phyloP scores from a whole-genome alignment of 179 eudicot genomes.

The Pouteria campechiana region DNA sequence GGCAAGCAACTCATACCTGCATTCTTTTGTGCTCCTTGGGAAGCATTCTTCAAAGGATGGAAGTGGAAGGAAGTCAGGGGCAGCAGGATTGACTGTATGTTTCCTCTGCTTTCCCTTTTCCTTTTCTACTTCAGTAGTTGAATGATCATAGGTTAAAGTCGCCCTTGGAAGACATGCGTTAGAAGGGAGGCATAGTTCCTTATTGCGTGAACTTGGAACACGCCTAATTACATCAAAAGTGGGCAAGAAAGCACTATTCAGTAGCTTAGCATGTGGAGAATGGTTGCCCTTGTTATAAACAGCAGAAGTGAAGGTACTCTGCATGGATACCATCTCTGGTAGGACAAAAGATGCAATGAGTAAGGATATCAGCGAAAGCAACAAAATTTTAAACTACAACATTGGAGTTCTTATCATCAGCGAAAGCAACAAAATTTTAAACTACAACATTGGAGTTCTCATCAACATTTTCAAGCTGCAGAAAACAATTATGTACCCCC shows the following conservation, averaged over 20 bases:
- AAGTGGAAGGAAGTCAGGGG: slow-evolving; percentile 91
- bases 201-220: slow-evolving; percentile 23
- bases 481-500: too few species aligned
- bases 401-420: too few species aligned
- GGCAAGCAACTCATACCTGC: slow-evolving; percentile 27
- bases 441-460: too few species aligned
- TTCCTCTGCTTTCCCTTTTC: slow-evolving; percentile 41
- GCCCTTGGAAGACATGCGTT: slow-evolving; percentile 37
- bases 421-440: too few species aligned
- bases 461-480: too few species aligned
- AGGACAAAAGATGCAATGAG: too few species aligned
- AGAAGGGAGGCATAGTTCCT: slow-evolving; percentile 18
- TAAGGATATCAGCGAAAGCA: too few species aligned
- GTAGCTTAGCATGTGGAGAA: slow-evolving; percentile 24
- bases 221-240: slow-evolving; percentile 36
- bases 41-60: slow-evolving; percentile 93
- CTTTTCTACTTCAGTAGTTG: slow-evolving; percentile 32
- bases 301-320: slow-evolving; percentile 53
- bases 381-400: too few species aligned
- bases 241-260: slow-evolving; percentile 44
- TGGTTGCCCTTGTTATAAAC: slow-evolving; percentile 42
- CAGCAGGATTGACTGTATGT: slow-evolving; percentile 86
- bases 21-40: slow-evolving; percentile 87
- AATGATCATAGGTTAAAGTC: slow-evolving; percentile 78
- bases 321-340: slow-evolving; percentile 65